Conservation (phyloP, 108 stramenopile species). For the Nannochloropsis oceanica region DNA sequence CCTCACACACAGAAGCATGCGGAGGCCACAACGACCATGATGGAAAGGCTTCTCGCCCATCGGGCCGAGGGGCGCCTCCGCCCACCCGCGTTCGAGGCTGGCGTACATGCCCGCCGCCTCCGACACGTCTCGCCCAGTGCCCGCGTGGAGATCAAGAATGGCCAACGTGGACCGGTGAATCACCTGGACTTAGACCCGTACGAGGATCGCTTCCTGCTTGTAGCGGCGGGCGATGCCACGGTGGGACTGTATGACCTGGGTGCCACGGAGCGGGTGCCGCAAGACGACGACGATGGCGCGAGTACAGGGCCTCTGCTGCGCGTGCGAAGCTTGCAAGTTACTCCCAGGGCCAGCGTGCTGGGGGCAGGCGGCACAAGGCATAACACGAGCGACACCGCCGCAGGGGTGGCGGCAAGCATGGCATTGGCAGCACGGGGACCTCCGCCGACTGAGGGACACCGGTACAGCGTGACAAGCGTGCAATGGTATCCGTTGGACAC, state of each 20-base stretch:
- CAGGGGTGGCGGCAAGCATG: background rate
- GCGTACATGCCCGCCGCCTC: background rate
- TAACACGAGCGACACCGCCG: too few relatives aligned
- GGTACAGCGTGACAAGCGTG: background rate
- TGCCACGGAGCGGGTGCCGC: background rate
- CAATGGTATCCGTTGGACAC: slow-evolving; percentile 25
- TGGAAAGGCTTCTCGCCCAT: background rate
- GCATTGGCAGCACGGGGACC: background rate
- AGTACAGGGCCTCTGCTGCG: slow-evolving; percentile 5
- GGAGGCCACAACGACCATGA: background rate
- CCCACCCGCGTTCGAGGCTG: background rate
- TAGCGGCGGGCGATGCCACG: background rate
- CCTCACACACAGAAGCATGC: too few relatives aligned
- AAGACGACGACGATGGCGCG: background rate
- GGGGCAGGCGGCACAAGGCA: background rate
- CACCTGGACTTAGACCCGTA: slow-evolving; percentile 15
- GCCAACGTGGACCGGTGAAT: slow-evolving; percentile 7
- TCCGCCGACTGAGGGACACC: background rate
- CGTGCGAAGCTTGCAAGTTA: slow-evolving; percentile 8
- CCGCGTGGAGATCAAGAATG: slow-evolving; percentile 9
- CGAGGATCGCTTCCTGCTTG: slow-evolving; percentile 23
- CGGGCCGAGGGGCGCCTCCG: background rate
- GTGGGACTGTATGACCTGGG: background rate
- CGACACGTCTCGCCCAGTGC: background rate
- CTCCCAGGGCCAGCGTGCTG: background rate